Evolutionary conservation across 176 grass and related monocot genomes (phyloP), one percentile per base, ranked within the genome.

Genomic region (Musa acuminata): DNA sequence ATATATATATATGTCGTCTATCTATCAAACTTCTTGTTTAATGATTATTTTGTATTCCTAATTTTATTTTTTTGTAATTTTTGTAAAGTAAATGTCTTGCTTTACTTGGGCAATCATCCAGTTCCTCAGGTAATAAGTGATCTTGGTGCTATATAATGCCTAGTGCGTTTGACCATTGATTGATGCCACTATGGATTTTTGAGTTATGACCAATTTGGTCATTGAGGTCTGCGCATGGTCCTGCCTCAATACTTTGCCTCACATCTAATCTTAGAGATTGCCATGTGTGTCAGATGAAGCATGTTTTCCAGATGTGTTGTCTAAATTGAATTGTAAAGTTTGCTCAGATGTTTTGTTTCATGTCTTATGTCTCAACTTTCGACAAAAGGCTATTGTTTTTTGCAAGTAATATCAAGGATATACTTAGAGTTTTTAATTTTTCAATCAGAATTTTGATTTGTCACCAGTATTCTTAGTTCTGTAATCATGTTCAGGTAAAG

Each of bases 401-500:
- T 43, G 35, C 35, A 43, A 43, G 35, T 43, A 43, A 43, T 43
- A 43, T 43, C 3, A 43, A 43, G 35, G 35, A 43, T 43, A 16
- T 13, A 60, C 16, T 60, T 20, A 8, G n/a, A 60, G 57, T 60
- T 60, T n/a, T 60, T 9, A 11, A 16, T 22, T 17, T 25, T 53
- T 10, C 17, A 53, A 3, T 8, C 21, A 66, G 62, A 22, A 69
- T 51, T 19, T 50, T 13, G 52, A 49, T 74, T 11, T 75, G 11
- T 50, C 8, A 48, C 73, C 58, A 53, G 53, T 57, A 21, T 79
- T 75, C 53, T 72, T 17, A 70, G 16, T 83, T 68, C 43, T 84
- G 11, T 70, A 58, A 50, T 72, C 8, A 13, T 71, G 22, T 62
- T 69, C 74, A 98, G 95, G 77, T 91, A 66, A 93, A 87, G 64